Evolutionary conservation across 495 filamentous ascomycete genomes (phyloP).

Genomic region (Neurospora tetraspora): DNA sequence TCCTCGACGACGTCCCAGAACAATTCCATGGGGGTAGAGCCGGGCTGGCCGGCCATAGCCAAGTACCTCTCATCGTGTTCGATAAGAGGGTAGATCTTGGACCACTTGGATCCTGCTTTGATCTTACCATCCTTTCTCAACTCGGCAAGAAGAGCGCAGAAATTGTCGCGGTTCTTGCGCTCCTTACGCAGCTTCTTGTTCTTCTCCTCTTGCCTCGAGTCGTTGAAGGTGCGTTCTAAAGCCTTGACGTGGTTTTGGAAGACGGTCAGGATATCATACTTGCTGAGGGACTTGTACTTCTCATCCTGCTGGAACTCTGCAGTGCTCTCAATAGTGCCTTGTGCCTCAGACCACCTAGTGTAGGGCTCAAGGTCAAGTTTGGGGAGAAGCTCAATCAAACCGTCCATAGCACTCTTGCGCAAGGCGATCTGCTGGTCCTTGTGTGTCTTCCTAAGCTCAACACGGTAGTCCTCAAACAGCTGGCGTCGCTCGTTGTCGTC

Average conservation of each 20-base stretch:
- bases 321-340: slow-evolving; percentile 68
- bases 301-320: slow-evolving; percentile 73
- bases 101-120: slow-evolving; percentile 87
- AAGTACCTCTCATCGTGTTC: slow-evolving; percentile 74
- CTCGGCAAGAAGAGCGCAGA: slow-evolving; percentile 61
- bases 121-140: slow-evolving; percentile 70
- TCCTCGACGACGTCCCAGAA: slow-evolving; percentile 97
- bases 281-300: slow-evolving; percentile 80
- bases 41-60: slow-evolving; percentile 75
- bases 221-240: slow-evolving; percentile 81
- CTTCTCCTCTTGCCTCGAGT: slow-evolving; percentile 79
- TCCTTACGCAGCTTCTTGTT: slow-evolving; percentile 68
- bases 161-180: slow-evolving; percentile 75
- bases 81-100: slow-evolving; percentile 65
- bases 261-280: slow-evolving; percentile 81
- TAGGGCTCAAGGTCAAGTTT: slow-evolving; percentile 82
- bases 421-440: slow-evolving; percentile 59
- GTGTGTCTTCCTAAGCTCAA: slow-evolving; percentile 69
- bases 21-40: slow-evolving; percentile 84
- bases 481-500: slow-evolving; percentile 83
- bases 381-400: slow-evolving; percentile 72
- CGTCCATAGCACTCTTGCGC: slow-evolving; percentile 76
- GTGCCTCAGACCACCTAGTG: slow-evolving; percentile 88
- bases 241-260: slow-evolving; percentile 94
- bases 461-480: slow-evolving; percentile 89